Percentiles rank a stretch among this genome's conserved stretches.
Evolutionary conservation across 345 rosid genomes (phyloP).

Genomic region (Camelina laxa): DNA sequence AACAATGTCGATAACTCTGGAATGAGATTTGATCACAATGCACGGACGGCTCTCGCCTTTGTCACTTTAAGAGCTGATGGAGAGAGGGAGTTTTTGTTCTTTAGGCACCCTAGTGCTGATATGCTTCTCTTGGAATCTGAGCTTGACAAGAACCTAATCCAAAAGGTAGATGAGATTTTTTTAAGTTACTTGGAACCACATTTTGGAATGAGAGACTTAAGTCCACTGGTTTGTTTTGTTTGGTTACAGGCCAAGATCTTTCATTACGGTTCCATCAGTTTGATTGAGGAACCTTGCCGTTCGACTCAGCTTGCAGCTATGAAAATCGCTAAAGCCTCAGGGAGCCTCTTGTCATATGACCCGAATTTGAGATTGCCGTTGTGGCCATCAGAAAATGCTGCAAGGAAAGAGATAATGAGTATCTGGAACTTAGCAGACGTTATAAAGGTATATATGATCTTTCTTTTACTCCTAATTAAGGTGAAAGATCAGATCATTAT

Average conservation of each 20-base stretch:
- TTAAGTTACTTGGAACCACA: too few species aligned
- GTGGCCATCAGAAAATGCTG: slow-evolving; percentile 93
- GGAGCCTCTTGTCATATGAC: slow-evolving; percentile 88
- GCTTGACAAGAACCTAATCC: slow-evolving; percentile 67
- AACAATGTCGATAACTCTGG: slow-evolving; percentile 86
- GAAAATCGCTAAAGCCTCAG: slow-evolving; percentile 73
- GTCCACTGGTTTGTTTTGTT: neutral
- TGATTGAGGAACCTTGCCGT: slow-evolving; percentile 93
- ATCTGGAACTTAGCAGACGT: slow-evolving; percentile 93
- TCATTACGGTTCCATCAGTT: slow-evolving; percentile 96
- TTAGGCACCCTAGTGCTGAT: slow-evolving; percentile 98
- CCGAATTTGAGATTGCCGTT: slow-evolving; percentile 89
- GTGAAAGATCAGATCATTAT: neutral
- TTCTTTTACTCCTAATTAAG: neutral
- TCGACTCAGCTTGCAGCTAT: slow-evolving; percentile 95
- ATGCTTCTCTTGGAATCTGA: slow-evolving; percentile 93
- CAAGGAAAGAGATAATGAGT: slow-evolving; percentile 79
- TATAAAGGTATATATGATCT: slow-evolving; percentile 63
- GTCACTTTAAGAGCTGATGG: slow-evolving; percentile 92
- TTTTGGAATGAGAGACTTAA: neutral
- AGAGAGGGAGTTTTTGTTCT: slow-evolving; percentile 97
- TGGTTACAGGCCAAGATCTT: slow-evolving; percentile 81
- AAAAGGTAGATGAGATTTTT: slow-evolving; percentile 53
- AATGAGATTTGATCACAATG: slow-evolving; percentile 72
- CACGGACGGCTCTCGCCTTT: slow-evolving; percentile 93